Base-by-base conservation (phyloP, 2,329 filamentous ascomycete species). In the Lecanoromycetidae sp. region DNA sequence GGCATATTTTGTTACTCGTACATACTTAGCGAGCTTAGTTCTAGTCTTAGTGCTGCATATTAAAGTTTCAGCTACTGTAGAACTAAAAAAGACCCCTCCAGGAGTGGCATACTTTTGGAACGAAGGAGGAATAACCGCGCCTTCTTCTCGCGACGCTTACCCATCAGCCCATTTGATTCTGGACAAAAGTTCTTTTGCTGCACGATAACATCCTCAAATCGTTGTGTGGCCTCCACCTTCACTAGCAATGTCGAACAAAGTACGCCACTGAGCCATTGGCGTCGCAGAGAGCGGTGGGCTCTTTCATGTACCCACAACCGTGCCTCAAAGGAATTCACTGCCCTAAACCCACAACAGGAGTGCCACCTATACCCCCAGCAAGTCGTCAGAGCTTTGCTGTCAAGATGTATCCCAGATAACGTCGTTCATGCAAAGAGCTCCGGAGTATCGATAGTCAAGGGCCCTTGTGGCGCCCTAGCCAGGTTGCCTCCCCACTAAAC, bases 291-390 rank as follows among this genome's bases (percentile, higher is more conserved):
- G 33, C 23, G 32, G 33, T 27, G 22, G 23, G 22, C 17, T 42
- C 45, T 47, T 47, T 47, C 45, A 42, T 47, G 29, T 35, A 17
- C 38, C 30, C 12, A 36, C 19, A n/a, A n/a, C 45, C 38, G 45
- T 42, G 45, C 45, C 44, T 47, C 45, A 47, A 47, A 47, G 45
- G 42, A 47, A 17, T 35, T n/a, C 37, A 42, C 38, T 12, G 30
- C 25, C 37, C 38, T 36, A n/a, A 22, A 10, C 30, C 13, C 8
- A 47, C 30, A 41, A 42, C 3, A 30, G 3, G 5, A 9, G 27
- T 25, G 13, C 44, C 37, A 32, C n/a, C 15, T 29, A 10, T 22
- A 19, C 25, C 22, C 10, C 23, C 38, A 32, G 30, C 30, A 30
- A 35, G 4, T 3, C 37, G 19, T 13, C 12, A 19, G 5, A 9